These are phyloP conservation scores for Agrocybe pediades DNA, from an alignment of 768 basidiomycete species.

Conservation along the genomic window DNA sequence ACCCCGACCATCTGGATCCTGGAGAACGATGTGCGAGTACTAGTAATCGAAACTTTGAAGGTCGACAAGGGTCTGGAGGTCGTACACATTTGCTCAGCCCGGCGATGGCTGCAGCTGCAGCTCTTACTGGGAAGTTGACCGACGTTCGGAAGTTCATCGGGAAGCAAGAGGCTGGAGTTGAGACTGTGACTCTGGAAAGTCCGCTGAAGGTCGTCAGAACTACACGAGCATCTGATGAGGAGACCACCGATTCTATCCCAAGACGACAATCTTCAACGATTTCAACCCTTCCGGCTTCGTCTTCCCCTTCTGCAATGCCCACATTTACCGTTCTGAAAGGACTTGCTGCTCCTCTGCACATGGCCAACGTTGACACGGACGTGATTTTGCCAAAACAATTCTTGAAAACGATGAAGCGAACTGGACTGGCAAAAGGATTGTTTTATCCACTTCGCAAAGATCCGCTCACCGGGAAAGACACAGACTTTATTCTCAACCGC, in stretches of 20 bases:
- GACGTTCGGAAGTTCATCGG: slow-evolving; percentile 81
- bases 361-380: slow-evolving; percentile 89
- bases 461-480: slow-evolving; percentile 72
- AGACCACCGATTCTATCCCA: slow-evolving; percentile 55
- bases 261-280: slow-evolving; percentile 29
- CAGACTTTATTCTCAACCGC: slow-evolving; percentile 84
- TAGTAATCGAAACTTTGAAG: slow-evolving; percentile 93
- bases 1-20: slow-evolving; percentile 85
- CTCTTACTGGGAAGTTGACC: slow-evolving; percentile 80
- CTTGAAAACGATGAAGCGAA: slow-evolving; percentile 88
- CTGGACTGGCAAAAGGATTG: slow-evolving; percentile 80
- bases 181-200: slow-evolving; percentile 42
- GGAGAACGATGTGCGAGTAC: slow-evolving; percentile 89
- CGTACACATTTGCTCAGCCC: slow-evolving; percentile 88
- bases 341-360: slow-evolving; percentile 77
- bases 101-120: slow-evolving; percentile 92
- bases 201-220: slow-evolving; percentile 72
- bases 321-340: slow-evolving; percentile 76
- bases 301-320: slow-evolving; percentile 49
- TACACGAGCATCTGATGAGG: slow-evolving; percentile 77
- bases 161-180: slow-evolving; percentile 40
- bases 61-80: slow-evolving; percentile 85
- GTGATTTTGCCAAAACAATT: slow-evolving; percentile 96
- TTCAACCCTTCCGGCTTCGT: slow-evolving; percentile 37
- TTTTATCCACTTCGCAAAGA: slow-evolving; percentile 82